These are phyloP conservation scores for Candida nitratophila DNA, from an alignment of 805 yeast genomes.

Conservation along the genomic window DNA sequence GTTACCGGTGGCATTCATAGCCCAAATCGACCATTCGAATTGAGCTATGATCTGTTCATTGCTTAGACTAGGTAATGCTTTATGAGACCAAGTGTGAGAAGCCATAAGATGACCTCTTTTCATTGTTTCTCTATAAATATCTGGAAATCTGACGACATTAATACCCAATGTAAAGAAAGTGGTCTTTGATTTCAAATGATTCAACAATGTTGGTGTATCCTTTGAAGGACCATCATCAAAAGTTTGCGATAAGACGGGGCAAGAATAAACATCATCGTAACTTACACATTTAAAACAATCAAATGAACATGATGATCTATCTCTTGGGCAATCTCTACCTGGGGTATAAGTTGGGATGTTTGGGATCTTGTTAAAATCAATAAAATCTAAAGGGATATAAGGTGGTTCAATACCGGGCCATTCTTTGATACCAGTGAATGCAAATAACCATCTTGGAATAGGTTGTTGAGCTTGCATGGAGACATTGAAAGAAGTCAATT, in stretches of 20 bases:
- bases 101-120: slow-evolving; percentile 72
- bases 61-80: slow-evolving; percentile 66
- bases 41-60: slow-evolving; percentile 86
- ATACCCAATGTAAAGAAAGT: slow-evolving; percentile 86
- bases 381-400: slow-evolving; percentile 71
- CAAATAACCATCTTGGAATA: slow-evolving; percentile 75
- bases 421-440: slow-evolving; percentile 59
- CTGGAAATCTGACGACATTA: slow-evolving; percentile 72
- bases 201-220: slow-evolving; percentile 54
- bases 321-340: slow-evolving; percentile 49
- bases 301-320: slow-evolving; percentile 62
- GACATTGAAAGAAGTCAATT: slow-evolving; percentile 11
- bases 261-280: slow-evolving; percentile 69
- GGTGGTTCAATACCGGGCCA: slow-evolving; percentile 94
- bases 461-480: slow-evolving; percentile 20
- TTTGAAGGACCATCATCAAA: slow-evolving; percentile 95
- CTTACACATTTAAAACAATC: slow-evolving; percentile 79
- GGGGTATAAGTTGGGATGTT: slow-evolving; percentile 38
- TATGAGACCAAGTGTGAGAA: slow-evolving; percentile 91
- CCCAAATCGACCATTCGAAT: slow-evolving; percentile 94
- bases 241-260: slow-evolving; percentile 72
- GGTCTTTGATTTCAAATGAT: slow-evolving; percentile 42
- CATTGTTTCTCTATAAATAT: slow-evolving; percentile 51
- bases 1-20: slow-evolving; percentile 89
- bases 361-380: slow-evolving; percentile 51